Evolutionary conservation across 2,329 filamentous ascomycete species (phyloP).

Genomic region (Colletotrichum salicis): DNA sequence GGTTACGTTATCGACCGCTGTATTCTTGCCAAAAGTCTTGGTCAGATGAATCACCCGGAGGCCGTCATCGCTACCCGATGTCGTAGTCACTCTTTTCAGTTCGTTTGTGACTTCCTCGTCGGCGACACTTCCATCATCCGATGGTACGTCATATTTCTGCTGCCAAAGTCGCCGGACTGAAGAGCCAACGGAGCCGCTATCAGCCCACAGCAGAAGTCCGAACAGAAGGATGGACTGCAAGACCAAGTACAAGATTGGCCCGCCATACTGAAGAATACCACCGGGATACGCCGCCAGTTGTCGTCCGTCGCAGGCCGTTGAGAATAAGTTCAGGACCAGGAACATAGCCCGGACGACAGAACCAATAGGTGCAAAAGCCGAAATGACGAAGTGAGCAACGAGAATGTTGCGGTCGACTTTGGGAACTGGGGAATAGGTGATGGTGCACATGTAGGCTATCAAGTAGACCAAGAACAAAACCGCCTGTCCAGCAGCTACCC

Average conservation of each 20-base stretch:
- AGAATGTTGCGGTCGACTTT: slow-evolving; percentile 74
- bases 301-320: slow-evolving; percentile 76
- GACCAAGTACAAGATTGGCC: slow-evolving; percentile 84
- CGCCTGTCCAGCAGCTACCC: slow-evolving; percentile 81
- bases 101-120: slow-evolving; percentile 75
- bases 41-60: slow-evolving; percentile 83
- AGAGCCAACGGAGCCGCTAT: slow-evolving; percentile 76
- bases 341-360: slow-evolving; percentile 81
- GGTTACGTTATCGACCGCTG: slow-evolving; percentile 87
- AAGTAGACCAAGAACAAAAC: slow-evolving; percentile 77
- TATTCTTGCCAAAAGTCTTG: slow-evolving; percentile 80
- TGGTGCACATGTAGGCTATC: slow-evolving; percentile 74
- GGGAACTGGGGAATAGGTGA: slow-evolving; percentile 72
- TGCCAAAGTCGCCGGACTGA: slow-evolving; percentile 52
- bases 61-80: slow-evolving; percentile 64
- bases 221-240: slow-evolving; percentile 79
- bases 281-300: slow-evolving; percentile 75
- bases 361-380: slow-evolving; percentile 78
- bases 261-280: slow-evolving; percentile 79
- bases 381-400: slow-evolving; percentile 80
- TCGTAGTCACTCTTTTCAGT: slow-evolving; percentile 68
- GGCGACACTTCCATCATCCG: slow-evolving; percentile 41
- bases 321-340: slow-evolving; percentile 84
- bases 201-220: slow-evolving; percentile 79
- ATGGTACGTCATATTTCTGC: slow-evolving; percentile 7